Evolutionary conservation across 148 eudicot species (phyloP).

Genomic region (Rhododendron mucronatum): DNA sequence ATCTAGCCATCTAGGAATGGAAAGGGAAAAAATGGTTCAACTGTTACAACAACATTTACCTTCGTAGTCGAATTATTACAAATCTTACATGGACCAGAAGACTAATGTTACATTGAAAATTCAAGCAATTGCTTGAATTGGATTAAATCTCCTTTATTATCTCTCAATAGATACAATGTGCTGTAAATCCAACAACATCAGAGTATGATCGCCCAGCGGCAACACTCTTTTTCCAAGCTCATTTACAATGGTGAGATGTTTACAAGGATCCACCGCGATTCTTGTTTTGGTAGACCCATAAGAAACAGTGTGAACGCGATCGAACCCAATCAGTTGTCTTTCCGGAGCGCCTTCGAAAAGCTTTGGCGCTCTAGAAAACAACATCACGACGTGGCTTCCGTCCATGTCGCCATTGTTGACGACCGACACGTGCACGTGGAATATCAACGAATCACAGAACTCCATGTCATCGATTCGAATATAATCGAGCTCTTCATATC

Average conservation of each 20-base stretch:
- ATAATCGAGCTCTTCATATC: conserved; percentile 18
- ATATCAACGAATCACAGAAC: conserved; percentile 54
- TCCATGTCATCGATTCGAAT: conserved; percentile 49
- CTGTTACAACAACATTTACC: neutral
- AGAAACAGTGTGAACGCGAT: conserved; percentile 47
- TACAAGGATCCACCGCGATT: conserved; percentile 63
- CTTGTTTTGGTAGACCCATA: conserved; percentile 29
- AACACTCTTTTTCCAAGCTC: conserved; percentile 67
- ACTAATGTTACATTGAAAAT: neutral
- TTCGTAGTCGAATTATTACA: neutral
- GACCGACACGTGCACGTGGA: conserved; percentile 48
- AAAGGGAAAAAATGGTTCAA: neutral
- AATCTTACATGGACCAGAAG: neutral
- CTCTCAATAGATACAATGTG: conserved; percentile 41
- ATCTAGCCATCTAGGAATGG: neutral
- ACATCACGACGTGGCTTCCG: conserved; percentile 68
- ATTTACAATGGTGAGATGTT: conserved; percentile 66
- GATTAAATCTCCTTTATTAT: conserved; percentile 11
- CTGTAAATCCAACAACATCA: conserved; percentile 49
- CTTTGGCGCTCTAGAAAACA: conserved; percentile 42
- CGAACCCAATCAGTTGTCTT: conserved; percentile 73
- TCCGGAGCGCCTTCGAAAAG: conserved; percentile 51
- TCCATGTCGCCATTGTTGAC: conserved; percentile 54
- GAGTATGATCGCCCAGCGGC: conserved; percentile 61
- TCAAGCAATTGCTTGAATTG: neutral